Percentiles rank a stretch among this genome's conserved stretches.
These are phyloP conservation scores for Blumeriella jaapii DNA, from an alignment of 2,329 filamentous ascomycete genomes.

Conservation along the genomic window DNA sequence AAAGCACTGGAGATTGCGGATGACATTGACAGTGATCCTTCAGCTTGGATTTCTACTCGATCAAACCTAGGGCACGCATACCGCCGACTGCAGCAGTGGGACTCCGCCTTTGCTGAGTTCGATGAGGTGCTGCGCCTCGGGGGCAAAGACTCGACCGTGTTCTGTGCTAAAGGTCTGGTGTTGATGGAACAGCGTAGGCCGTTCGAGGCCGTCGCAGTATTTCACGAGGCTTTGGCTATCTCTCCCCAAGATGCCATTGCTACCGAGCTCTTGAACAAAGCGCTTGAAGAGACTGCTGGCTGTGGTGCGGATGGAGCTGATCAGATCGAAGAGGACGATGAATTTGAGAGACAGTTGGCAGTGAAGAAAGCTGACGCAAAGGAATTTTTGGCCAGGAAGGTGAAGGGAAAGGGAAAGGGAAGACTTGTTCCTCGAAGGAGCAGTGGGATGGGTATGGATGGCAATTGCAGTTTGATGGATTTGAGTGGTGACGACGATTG, in stretches of 20 bases:
- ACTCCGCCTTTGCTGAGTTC: slow-evolving; percentile 68
- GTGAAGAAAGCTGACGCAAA: slow-evolving; percentile 35
- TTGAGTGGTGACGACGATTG: slow-evolving; percentile 41
- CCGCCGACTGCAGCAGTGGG: slow-evolving; percentile 56
- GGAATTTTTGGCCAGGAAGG: slow-evolving; percentile 20
- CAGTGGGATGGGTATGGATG: slow-evolving; percentile 26
- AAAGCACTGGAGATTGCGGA: slow-evolving; percentile 66
- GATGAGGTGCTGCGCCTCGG: slow-evolving; percentile 78
- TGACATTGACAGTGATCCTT: slow-evolving; percentile 70
- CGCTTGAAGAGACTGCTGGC: slow-evolving; percentile 49
- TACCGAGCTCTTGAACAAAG: slow-evolving; percentile 64
- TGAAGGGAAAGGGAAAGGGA: slow-evolving; percentile 33
- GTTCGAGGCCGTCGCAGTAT: slow-evolving; percentile 66
- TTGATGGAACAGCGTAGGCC: slow-evolving; percentile 64
- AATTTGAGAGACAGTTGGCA: slow-evolving; percentile 43
- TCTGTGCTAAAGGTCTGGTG: slow-evolving; percentile 74
- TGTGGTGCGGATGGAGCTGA: slow-evolving; percentile 19
- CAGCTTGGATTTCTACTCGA: slow-evolving; percentile 72
- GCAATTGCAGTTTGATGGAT: slow-evolving; percentile 39
- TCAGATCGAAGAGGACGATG: slow-evolving; percentile 37
- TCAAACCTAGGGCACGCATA: slow-evolving; percentile 86
- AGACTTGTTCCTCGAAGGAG: slow-evolving; percentile 30
- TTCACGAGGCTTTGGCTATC: slow-evolving; percentile 77
- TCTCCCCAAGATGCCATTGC: slow-evolving; percentile 71
- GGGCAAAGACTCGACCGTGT: slow-evolving; percentile 66